Base-by-base conservation (phyloP, 2,329 filamentous ascomycete species). In the Helicocarpus griseus region DNA sequence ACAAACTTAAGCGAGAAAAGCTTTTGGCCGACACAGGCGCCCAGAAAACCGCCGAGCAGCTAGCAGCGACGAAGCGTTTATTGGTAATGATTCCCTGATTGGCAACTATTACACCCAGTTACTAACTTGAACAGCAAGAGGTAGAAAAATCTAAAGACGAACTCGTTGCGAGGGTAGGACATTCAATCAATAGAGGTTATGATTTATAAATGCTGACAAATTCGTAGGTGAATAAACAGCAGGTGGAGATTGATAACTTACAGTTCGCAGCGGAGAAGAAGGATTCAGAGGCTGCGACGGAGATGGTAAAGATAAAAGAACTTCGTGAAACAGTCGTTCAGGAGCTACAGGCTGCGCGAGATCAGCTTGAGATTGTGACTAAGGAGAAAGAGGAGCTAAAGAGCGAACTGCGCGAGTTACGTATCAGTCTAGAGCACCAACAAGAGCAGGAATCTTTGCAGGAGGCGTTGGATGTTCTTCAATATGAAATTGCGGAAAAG, bases 401-500 rank as follows among this genome's bases (percentile, higher is more conserved):
- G 29, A 21, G 40, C 1, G 51, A 60, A 21, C 26, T 59, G 2
- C 44, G 53, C 11, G 39, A 55, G 22, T 41, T 48, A 14, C 43
- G 53, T 36, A 40, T 28, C 4, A 44, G 17, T 26, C 19, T 54
- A 11, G 47, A 24, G 11, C 49, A 22, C 28, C 44, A 45, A 11
- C 36, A 50, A 19, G 40, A 55, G 22, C 17, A 53, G 17, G 47
- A 49, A 38, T 3, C 48, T 3, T 31, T 57, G 21, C 49, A 52
- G 41, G 52, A 57, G 28, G 36, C 39, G 21, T 24, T 57, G 14
- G 46, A 43, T 29, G 52, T n/a, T 17, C 53, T 56, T 21, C 55
- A 65, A 1, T 50, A 61, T 28, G 64, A 67, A 13, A 51, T 63
- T 1, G 55, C 65, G 28, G 54, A 56, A 13, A 67, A 66, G 21